Evolutionary conservation across 371 early-diverging fungal genomes (phyloP).

Genomic region (Lichtheimia ramosa): DNA sequence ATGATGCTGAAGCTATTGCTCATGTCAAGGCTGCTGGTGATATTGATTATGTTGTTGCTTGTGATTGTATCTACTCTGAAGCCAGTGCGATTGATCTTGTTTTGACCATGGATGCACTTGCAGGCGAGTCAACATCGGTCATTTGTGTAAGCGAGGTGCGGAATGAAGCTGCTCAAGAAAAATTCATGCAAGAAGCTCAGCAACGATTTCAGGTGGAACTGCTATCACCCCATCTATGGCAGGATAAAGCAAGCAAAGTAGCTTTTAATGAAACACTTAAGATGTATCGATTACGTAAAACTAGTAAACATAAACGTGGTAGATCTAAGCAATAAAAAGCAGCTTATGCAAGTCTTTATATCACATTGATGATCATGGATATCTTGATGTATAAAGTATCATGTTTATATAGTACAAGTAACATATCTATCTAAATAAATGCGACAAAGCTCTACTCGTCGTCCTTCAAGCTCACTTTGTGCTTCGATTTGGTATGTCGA

Average conservation of each 20-base stretch:
- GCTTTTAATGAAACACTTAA: conserved; percentile 49
- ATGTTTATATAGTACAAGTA: too few species aligned
- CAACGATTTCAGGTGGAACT: conserved; percentile 37
- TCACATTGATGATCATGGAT: too few species aligned
- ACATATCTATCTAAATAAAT: too few species aligned
- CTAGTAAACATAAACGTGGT: not conserved
- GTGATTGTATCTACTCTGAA: conserved; percentile 60
- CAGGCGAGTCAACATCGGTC: conserved; percentile 35
- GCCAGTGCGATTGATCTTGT: conserved; percentile 52
- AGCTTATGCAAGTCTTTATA: too few species aligned
- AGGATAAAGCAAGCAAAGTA: conserved; percentile 34
- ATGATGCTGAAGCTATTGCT: conserved; percentile 33
- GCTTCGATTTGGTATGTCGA: too few species aligned
- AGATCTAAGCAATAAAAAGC: too few species aligned
- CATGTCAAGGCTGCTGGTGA: conserved; percentile 26
- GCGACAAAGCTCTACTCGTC: too few species aligned
- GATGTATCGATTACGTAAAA: conserved; percentile 38
- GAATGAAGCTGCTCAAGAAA: conserved; percentile 54
- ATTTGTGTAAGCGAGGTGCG: conserved; percentile 53
- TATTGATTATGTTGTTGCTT: conserved; percentile 53
- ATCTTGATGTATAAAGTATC: too few species aligned
- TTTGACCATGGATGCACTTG: conserved; percentile 41
- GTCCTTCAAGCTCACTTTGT: too few species aligned
- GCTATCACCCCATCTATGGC: conserved; percentile 44
- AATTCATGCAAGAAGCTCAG: conserved; percentile 42